Percentiles rank a stretch among this genome's conserved stretches.
Conservation (phyloP, 2,329 filamentous ascomycete species). For the Penicillium psychrosexuale region DNA sequence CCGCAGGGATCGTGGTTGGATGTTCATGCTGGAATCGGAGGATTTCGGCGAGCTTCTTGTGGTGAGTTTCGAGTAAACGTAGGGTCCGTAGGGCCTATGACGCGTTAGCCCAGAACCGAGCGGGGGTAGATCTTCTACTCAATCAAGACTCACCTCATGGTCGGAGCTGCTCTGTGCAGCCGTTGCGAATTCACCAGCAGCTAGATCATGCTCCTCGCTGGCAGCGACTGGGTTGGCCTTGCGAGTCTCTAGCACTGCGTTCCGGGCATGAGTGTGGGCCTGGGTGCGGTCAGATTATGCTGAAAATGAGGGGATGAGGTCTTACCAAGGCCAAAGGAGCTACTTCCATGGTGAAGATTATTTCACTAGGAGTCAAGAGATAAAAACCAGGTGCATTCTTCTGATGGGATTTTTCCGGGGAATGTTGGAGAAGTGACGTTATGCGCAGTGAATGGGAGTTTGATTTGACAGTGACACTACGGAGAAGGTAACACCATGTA, state of each 20-base stretch:
- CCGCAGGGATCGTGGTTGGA: slow-evolving; percentile 32
- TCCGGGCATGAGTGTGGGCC: slow-evolving; percentile 86
- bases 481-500: background rate
- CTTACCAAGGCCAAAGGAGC: slow-evolving; percentile 64
- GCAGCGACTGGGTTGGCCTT: slow-evolving; percentile 72
- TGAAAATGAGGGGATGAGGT: background rate
- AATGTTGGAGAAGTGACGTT: slow-evolving; percentile 7
- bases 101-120: slow-evolving; percentile 5
- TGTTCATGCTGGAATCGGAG: slow-evolving; percentile 66
- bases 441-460: background rate
- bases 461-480: background rate
- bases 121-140: background rate
- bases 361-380: background rate
- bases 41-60: slow-evolving; percentile 76
- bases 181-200: slow-evolving; percentile 82
- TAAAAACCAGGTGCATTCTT: background rate
- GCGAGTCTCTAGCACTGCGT: slow-evolving; percentile 70
- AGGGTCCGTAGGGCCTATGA: slow-evolving; percentile 72
- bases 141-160: slow-evolving; percentile 47
- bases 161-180: slow-evolving; percentile 71
- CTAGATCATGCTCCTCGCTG: slow-evolving; percentile 81
- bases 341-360: slow-evolving; percentile 59
- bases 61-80: slow-evolving; percentile 80
- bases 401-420: background rate
- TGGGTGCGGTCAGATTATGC: slow-evolving; percentile 35